Base-by-base conservation (phyloP, 495 filamentous ascomycete genomes). In the Alectoria sarmentosa region DNA sequence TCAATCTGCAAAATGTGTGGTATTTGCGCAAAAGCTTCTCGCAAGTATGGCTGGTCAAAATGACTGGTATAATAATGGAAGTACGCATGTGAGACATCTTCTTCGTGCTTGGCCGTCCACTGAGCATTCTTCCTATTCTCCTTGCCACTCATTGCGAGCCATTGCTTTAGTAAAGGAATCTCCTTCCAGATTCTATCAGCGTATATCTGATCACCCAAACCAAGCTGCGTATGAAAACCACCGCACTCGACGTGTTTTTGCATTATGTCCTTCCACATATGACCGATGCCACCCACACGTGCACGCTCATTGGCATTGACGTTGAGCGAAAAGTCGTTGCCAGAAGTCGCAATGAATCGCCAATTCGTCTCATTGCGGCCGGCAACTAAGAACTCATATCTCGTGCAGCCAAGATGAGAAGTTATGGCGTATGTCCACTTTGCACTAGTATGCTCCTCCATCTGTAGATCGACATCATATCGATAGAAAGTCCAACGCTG, bases 361-460 rank as follows among this genome's bases (percentile, higher is more conserved):
- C 94, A 98, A 73, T 87, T 90, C 3, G 87, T 89, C 76, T 98
- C 95, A 69, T 88, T 77, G 55, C 92, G 86, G 11, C 92, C 92
- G 14, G 94, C 94, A 32, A 98, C 90, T n/a, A 97, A 83, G 73
- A 98, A 98, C 75, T 98, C 94, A 76, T 96, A 98, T 23, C 94
- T 84, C 7, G 94, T 97, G 77, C 94, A 98, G 19, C 94, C 94
- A 1, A 98, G 81, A 71, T 97, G 92, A 36, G 93, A 97, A 0
- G 95, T 98, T 61, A 98, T 94, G 10, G 94, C 94, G 72, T 98
- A 98, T 0, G 94, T 98, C 94, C 94, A 98, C 70, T 94, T 91
- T 6, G 92, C 90, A 36, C 89, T 85, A 5, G 81, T 76, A 55
- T 80, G 75, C 14, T 97, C 94, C 38, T 89, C 88, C 94, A 98